Conservation (phyloP, 768 basidiomycete genomes). For the Amanita exitialis region DNA sequence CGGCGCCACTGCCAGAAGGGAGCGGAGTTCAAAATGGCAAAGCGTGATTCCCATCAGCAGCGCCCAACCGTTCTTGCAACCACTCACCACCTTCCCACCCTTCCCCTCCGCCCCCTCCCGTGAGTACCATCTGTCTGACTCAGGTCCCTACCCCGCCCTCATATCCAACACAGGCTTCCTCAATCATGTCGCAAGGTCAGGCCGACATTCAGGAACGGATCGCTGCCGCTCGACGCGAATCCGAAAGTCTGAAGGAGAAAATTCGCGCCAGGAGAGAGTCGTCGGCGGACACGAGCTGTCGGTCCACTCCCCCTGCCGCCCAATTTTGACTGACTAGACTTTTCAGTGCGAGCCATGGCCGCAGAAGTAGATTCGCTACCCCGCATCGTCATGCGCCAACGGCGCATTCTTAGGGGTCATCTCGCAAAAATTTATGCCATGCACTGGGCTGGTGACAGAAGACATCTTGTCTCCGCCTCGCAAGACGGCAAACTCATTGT, state of each 20-base stretch:
- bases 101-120: constrained; percentile 8
- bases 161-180: neutral
- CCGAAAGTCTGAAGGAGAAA: constrained; percentile 97
- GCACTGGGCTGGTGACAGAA: constrained; percentile 97
- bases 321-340: constrained; percentile 9
- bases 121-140: constrained; percentile 4
- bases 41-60: constrained; percentile 13
- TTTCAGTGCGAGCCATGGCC: constrained; percentile 93
- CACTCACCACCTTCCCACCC: constrained; percentile 17
- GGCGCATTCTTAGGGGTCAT: constrained; percentile 92
- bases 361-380: constrained; percentile 93
- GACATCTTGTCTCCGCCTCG: constrained; percentile 98
- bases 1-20: neutral
- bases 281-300: constrained; percentile 96
- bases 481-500: constrained; percentile 99
- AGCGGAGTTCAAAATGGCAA: constrained; percentile 11
- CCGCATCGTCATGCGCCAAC: constrained; percentile 92
- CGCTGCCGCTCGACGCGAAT: constrained; percentile 93
- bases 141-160: constrained; percentile 1
- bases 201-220: constrained; percentile 88
- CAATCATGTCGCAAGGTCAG: constrained; percentile 66
- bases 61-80: constrained; percentile 13
- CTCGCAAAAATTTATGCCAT: constrained; percentile 99
- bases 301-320: constrained; percentile 26
- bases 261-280: constrained; percentile 94